Evolutionary conservation across 176 grass and related monocot species (phyloP).

Genomic region (Canna indica): DNA sequence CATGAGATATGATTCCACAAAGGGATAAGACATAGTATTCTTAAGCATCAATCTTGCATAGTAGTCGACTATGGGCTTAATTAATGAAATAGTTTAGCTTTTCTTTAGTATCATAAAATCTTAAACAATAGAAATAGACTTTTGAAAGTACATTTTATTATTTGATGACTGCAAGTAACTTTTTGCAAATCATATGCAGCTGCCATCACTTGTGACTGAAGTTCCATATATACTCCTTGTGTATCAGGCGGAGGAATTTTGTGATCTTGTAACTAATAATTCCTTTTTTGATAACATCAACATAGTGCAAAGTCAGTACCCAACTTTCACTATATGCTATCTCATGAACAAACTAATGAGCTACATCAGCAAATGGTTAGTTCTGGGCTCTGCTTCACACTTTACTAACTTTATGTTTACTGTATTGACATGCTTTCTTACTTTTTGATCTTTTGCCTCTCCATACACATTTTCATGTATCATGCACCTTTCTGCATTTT

Average conservation of each 20-base stretch:
- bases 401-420: neutral
- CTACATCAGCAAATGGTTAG: slow-evolving; percentile 74
- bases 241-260: slow-evolving; percentile 82
- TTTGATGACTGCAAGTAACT: neutral
- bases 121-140: neutral
- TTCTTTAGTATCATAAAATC: neutral
- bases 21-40: too few relatives aligned
- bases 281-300: slow-evolving; percentile 34
- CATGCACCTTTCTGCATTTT: neutral
- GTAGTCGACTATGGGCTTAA: neutral
- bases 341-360: slow-evolving; percentile 62
- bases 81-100: neutral
- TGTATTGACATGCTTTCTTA: neutral
- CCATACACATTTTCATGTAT: neutral
- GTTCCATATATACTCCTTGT: slow-evolving; percentile 63
- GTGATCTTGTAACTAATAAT: slow-evolving; percentile 38
- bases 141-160: neutral
- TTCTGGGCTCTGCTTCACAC: neutral
- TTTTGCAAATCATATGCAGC: slow-evolving; percentile 30
- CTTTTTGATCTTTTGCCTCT: slow-evolving; percentile 1
- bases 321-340: slow-evolving; percentile 61
- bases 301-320: slow-evolving; percentile 35
- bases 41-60: too few relatives aligned
- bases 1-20: too few relatives aligned
- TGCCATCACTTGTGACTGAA: slow-evolving; percentile 25